Conservation (phyloP, 2,329 filamentous ascomycete species). For the Colletotrichum shisoi region DNA sequence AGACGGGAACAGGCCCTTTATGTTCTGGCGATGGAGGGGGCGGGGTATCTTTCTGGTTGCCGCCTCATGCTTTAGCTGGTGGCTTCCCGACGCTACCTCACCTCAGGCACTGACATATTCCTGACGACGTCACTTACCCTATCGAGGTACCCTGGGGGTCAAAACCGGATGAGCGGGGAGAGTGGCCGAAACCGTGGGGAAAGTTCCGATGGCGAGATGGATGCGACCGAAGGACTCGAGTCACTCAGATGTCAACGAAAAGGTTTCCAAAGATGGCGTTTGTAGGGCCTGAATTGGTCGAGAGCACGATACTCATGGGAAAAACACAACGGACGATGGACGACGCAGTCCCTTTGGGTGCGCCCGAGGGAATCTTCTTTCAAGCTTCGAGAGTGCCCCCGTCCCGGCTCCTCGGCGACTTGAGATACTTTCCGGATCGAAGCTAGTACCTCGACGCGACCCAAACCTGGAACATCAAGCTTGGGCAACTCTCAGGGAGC, state of each 20-base stretch:
- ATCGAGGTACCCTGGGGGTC: constrained; percentile 21
- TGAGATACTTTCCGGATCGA: neutral
- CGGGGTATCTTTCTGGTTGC: constrained; percentile 30
- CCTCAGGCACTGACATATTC: constrained; percentile 31
- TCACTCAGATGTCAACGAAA: constrained; percentile 6
- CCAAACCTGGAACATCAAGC: constrained; percentile 11
- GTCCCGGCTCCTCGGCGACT: neutral
- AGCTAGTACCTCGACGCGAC: constrained; percentile 1
- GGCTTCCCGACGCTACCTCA: constrained; percentile 20
- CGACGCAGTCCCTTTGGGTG: constrained; percentile 17
- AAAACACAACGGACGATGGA: neutral
- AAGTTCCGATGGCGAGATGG: constrained; percentile 25
- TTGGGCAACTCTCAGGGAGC: constrained; percentile 12
- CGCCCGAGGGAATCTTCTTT: neutral
- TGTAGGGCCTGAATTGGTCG: neutral
- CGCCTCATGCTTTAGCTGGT: constrained; percentile 33
- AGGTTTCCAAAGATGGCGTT: constrained; percentile 7
- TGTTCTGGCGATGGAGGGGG: constrained; percentile 29
- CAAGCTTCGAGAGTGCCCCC: constrained; percentile 9
- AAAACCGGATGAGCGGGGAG: constrained; percentile 28
- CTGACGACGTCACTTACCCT: constrained; percentile 37
- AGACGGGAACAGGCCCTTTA: constrained; percentile 29
- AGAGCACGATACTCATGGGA: neutral
- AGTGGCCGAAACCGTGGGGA: constrained; percentile 27
- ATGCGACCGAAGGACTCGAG: constrained; percentile 20